Percentiles rank a stretch among this genome's conserved stretches.
phyloP scores from a whole-genome alignment of 805 yeast species.

The Grigorovia jiainica region DNA sequence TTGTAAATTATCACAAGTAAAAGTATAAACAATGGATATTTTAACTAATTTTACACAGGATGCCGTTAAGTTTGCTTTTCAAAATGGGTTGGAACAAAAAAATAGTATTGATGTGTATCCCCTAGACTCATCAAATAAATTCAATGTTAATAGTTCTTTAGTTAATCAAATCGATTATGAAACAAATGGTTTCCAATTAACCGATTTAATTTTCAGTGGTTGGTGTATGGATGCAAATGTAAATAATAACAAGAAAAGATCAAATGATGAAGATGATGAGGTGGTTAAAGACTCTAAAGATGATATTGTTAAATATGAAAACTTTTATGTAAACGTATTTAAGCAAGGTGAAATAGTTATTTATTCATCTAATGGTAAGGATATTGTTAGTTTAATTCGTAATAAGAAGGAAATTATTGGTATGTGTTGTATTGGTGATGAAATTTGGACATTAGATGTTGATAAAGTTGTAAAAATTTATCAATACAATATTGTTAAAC shows the following conservation, averaged over 20 bases:
- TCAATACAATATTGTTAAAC: slow-evolving; percentile 24
- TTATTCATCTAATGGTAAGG: slow-evolving; percentile 26
- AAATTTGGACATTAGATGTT: slow-evolving; percentile 28
- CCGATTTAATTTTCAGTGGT: slow-evolving; percentile 18
- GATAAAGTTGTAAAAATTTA: slow-evolving; percentile 28
- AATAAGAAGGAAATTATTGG: slow-evolving; percentile 30
- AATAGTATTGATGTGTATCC: slow-evolving; percentile 28
- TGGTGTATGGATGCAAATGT: slow-evolving; percentile 17
- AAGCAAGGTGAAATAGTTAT: slow-evolving; percentile 25
- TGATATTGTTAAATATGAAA: slow-evolving; percentile 9
- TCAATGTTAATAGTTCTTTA: slow-evolving; percentile 23
- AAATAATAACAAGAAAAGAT: slow-evolving; percentile 17
- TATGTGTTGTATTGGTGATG: slow-evolving; percentile 26
- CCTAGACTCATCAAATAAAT: slow-evolving; percentile 18
- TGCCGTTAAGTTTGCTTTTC: slow-evolving; percentile 27
- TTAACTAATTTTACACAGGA: slow-evolving; percentile 23
- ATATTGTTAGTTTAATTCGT: slow-evolving; percentile 29
- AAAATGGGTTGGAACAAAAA: slow-evolving; percentile 26
- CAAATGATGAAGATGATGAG: slow-evolving; percentile 6
- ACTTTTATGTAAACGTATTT: slow-evolving; percentile 23
- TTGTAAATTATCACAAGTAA: too few relatives aligned
- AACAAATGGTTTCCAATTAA: slow-evolving; percentile 19
- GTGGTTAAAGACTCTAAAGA: slow-evolving; percentile 7
- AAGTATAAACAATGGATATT: too few relatives aligned
- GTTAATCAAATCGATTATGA: slow-evolving; percentile 26